phyloP scores from a whole-genome alignment of 257 asterid genomes.

The Solanum neorickii region DNA sequence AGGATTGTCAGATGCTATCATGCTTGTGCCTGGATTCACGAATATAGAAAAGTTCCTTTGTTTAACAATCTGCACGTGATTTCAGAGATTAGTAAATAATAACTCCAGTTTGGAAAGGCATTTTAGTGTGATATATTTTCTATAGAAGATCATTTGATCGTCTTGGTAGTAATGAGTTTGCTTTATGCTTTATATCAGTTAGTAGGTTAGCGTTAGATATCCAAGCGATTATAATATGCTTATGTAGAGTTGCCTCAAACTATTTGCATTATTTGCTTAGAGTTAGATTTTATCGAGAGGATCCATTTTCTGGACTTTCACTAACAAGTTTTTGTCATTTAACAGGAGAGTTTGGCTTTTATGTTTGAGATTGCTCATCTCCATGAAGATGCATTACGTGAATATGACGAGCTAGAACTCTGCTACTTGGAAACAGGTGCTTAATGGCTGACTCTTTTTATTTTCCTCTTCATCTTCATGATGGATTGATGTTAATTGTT shows the following conservation, averaged over 20 bases:
- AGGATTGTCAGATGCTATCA: not conserved
- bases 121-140: not conserved
- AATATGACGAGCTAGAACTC: conserved; percentile 97
- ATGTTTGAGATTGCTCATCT: conserved; percentile 98
- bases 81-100: not conserved
- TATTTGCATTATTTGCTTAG: not conserved
- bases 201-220: not conserved
- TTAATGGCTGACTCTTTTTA: conserved; percentile 5
- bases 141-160: not conserved
- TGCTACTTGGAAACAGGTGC: conserved; percentile 98
- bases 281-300: not conserved
- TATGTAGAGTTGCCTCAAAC: not conserved
- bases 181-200: not conserved
- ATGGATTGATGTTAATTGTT: not conserved
- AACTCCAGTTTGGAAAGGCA: not conserved
- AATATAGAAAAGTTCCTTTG: not conserved
- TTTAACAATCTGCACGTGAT: not conserved
- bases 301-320: not conserved
- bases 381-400: conserved; percentile 98
- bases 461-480: conserved; percentile 1
- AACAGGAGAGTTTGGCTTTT: conserved; percentile 95
- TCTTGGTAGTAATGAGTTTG: not conserved
- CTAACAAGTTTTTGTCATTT: not conserved
- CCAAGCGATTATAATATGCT: not conserved
- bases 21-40: not conserved